Base-by-base conservation (phyloP, 495 filamentous ascomycete genomes). In the Glutinoglossum americanum region DNA sequence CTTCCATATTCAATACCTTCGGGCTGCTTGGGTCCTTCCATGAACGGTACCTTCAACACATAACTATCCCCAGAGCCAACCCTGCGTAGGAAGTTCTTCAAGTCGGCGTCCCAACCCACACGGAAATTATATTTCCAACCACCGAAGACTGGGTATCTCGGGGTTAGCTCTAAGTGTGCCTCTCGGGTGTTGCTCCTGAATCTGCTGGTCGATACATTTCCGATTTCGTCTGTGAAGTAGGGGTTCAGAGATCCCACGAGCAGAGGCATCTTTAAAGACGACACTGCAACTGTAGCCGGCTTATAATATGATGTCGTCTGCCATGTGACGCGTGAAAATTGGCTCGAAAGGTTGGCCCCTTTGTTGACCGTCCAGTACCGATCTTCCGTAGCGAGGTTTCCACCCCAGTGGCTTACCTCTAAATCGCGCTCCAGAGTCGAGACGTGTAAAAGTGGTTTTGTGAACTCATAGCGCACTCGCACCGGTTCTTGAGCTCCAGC, bases 41-140 rank as follows among this genome's bases (percentile, higher is more conserved):
- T 71, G 70, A 98, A 93, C n/a, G 92, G 93, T 23, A 95, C 85
- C 67, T 86, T 92, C 33, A 98, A 76, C n/a, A 94, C 77, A 63
- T 85, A 90, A 5, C 77, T 75, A 37, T 85, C 80, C 26, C 73
- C 72, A 39, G 70, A 74, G 28, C 71, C 69, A 15, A 72, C 59
- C 62, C 78, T 80, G 55, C 85, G 78, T 56, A 98, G 65, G 67
- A 86, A 94, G 35, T 76, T 75, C 61, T 76, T 75, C 23, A 94
- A 75, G 57, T 90, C 79, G 56, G 84, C 83, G 72, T 95, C 87
- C 90, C 92, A 98, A 59, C 92, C 93, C 48, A 96, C 78, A 49
- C 82, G 83, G 72, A 96, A 98, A 60, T 83, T 89, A 66, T 94
- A 96, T 69, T 94, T 95, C 92, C 92, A 98, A 54, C 86, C 87